Evolutionary conservation across 2,329 filamentous ascomycete species (phyloP), one percentile per base, ranked within the genome.

Genomic region (Elsinoe fawcettii): DNA sequence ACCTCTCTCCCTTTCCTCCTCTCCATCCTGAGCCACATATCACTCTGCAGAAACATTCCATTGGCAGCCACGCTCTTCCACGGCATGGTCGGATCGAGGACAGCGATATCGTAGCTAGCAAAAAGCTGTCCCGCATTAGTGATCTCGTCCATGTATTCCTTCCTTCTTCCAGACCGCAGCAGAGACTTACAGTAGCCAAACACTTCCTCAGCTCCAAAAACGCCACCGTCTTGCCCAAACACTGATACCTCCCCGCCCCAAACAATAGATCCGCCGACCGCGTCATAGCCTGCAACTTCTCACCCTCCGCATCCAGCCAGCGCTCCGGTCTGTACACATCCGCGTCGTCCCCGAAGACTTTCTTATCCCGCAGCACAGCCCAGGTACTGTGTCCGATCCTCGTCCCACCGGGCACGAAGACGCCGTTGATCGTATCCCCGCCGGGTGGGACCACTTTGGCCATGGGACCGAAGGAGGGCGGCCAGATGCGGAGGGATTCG

Each of bases 131-230:
- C 30, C 6, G 12, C 5, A 12, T 63, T 70, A 68, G 80, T 80
- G 63, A 72, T 78, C 53, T 80, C 61, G 66, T 80, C 78, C 75
- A 80, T 77, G 80, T 76, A 39, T 77, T 72, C 58, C 71, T 73
- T 0, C 78, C 77, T 44, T 5, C 30, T 12, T 32, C n/a, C n/a
- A n/a, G n/a, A n/a, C n/a, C 30, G 30, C 5, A 6, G 12, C 6
- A 32, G 12, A 12, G 30, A 32, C 30, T 32, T 32, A 32, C 30
- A 32, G 30, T 32, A 80, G 62, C 57, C 77, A 80, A 12, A 73
- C 68, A 8, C 75, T 66, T 0, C 74, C 30, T 32, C 30, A 32
- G 12, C 64, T 0, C 78, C 79, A 66, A 77, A 77, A 0, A 77
- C 78, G 58, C 80, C 80, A 41, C 37, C 37, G 37, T 41, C 37